Evolutionary conservation across 1,139 yeast genomes (phyloP).

Genomic region (Yamadazyma siamensis): DNA sequence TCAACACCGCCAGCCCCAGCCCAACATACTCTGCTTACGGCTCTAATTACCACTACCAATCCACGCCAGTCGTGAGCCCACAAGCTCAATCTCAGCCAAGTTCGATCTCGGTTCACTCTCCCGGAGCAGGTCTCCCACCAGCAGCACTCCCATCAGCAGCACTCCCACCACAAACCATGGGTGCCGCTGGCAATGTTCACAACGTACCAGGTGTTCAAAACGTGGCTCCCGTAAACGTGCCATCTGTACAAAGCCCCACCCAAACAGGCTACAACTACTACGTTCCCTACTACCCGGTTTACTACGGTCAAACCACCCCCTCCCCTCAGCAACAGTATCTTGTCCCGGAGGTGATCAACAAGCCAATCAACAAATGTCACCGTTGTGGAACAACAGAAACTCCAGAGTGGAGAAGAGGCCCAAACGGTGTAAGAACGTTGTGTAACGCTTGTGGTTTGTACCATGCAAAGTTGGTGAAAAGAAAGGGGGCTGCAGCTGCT

Average conservation of each 20-base stretch:
- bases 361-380: conserved; percentile 35
- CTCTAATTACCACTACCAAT: conserved; percentile 3
- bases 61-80: conserved; percentile 1
- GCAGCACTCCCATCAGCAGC: no score
- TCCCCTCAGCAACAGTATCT: conserved; percentile 17
- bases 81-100: conserved; percentile 6
- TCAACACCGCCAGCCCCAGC: conserved; percentile 2
- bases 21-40: no score
- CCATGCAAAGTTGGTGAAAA: conserved; percentile 69
- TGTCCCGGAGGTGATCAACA: conserved; percentile 35
- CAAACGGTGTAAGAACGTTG: conserved; percentile 77
- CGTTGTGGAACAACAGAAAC: conserved; percentile 77
- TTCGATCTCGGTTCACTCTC: no score
- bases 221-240: no score
- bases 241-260: no score
- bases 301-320: conserved; percentile 12
- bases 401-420: conserved; percentile 92
- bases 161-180: no score
- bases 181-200: no score
- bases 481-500: conserved; percentile 65
- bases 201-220: no score
- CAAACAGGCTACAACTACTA: conserved; percentile 8
- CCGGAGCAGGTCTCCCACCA: no score
- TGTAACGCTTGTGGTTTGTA: conserved; percentile 90
- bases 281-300: conserved; percentile 15